A percentile compares a stretch with the other conserved stretches of the same genome.
These are phyloP conservation scores for Russula griseocarnosa DNA, from an alignment of 768 basidiomycete species.

Conservation along the genomic window DNA sequence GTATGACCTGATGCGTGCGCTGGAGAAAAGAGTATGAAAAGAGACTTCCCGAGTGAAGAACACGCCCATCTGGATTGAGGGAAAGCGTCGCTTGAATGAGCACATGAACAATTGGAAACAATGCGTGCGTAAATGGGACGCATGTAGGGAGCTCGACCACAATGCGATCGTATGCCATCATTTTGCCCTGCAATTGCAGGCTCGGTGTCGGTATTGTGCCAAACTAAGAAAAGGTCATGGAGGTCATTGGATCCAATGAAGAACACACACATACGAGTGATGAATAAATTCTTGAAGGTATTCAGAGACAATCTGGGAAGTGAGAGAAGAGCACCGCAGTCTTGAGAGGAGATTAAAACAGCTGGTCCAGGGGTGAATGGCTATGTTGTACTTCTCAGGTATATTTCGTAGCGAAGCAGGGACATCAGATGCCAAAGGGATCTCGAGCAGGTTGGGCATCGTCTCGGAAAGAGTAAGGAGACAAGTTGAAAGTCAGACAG, in stretches of 20 bases:
- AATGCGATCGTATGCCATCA: constrained; percentile 93
- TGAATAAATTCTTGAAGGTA: no score
- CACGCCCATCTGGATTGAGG: constrained; percentile 54
- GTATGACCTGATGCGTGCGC: constrained; percentile 57
- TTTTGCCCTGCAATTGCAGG: constrained; percentile 84
- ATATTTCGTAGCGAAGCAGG: no score
- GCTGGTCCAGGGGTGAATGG: no score
- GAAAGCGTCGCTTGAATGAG: constrained; percentile 63
- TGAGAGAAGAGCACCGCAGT: no score
- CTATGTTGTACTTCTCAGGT: no score
- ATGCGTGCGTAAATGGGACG: constrained; percentile 62
- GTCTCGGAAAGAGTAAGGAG: no score
- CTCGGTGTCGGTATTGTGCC: constrained; percentile 53
- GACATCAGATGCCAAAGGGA: no score
- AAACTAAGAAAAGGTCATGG: constrained; percentile 33
- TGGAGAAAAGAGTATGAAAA: constrained; percentile 30
- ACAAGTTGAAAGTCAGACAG: no score
- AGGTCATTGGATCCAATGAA: constrained; percentile 5
- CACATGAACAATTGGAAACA: constrained; percentile 71
- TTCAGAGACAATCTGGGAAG: no score
- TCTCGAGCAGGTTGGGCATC: no score
- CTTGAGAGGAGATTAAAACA: no score
- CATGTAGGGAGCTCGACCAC: constrained; percentile 75
- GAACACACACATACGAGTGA: no score
- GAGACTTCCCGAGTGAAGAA: background rate